Evolutionary conservation across 2,329 filamentous ascomycete species (phyloP), one percentile per base, ranked within the genome.

Genomic region (Xylariaceae sp.): DNA sequence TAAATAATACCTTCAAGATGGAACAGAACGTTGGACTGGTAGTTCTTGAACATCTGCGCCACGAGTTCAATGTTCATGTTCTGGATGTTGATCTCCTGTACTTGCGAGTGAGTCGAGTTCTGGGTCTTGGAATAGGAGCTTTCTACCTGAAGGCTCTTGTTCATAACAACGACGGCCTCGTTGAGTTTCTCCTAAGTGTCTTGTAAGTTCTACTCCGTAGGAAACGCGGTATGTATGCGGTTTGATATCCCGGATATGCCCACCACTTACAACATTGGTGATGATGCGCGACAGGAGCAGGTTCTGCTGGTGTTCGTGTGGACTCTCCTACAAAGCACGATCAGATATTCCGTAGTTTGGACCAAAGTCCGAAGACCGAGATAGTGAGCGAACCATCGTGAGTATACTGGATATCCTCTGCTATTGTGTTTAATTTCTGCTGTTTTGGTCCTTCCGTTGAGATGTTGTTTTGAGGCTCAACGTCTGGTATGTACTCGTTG

Each of bases 11-110:
- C 94, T 86, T 97, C 94, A 4, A 99, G 82, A 69, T 99, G 94
- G 73, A 99, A 97, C 4, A 97, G 78, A 11, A 97, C 93, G 69
- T 97, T 99, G 9, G 92, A 96, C 74, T 97, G 92, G 73, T 99
- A 99, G 76, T 97, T 99, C 79, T 97, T 97, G 81, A 97, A 99
- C 94, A 99, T 99, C 73, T 97, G 93, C 0, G 93, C 92, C 4
- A 97, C 94, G 2, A 97, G 82, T 77, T 97, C 94, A 41, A 97
- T 91, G 72, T 99, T 96, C 92, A 97, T 97, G 74, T 97, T 99
- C 70, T 96, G 90, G 58, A 97, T 88, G 71, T 97, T 97, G 81
- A 97, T 97, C 67, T 97, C 93, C 89, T 96, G 67, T 60, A n/a
- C 48, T 51, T 45, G 17, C 5, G 13, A 4, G 50, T 39, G 37